Percentiles rank a stretch among this genome's conserved stretches.
These are phyloP conservation scores for Dentipellis fragilis DNA, from an alignment of 768 basidiomycete genomes.

Conservation along the genomic window DNA sequence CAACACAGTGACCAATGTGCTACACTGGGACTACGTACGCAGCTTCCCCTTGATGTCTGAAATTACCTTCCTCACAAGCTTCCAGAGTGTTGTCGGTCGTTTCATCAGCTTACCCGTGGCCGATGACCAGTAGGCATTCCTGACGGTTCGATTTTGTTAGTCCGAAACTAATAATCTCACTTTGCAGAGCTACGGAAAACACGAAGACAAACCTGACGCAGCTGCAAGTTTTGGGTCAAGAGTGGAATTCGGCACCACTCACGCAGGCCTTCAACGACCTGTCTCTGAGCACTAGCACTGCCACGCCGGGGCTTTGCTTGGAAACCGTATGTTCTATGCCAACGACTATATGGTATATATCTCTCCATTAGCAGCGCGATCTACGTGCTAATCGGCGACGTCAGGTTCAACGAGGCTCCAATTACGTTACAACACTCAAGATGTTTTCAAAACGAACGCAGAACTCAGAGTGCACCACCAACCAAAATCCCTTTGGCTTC, in stretches of 20 bases:
- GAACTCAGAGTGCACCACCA: slow-evolving; percentile 56
- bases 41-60: neutral
- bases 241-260: slow-evolving; percentile 39
- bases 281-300: slow-evolving; percentile 28
- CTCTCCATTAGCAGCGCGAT: neutral
- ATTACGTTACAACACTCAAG: slow-evolving; percentile 48
- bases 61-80: neutral
- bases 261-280: slow-evolving; percentile 29
- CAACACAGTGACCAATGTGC: slow-evolving; percentile 40
- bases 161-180: neutral
- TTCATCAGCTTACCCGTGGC: slow-evolving; percentile 52
- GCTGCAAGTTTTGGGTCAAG: slow-evolving; percentile 36
- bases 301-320: slow-evolving; percentile 41
- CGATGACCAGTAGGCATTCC: slow-evolving; percentile 22
- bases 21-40: slow-evolving; percentile 64
- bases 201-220: slow-evolving; percentile 47
- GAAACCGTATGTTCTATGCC: slow-evolving; percentile 54
- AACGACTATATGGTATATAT: slow-evolving; percentile 54
- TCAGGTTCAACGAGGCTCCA: slow-evolving; percentile 51
- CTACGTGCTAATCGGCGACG: neutral
- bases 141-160: neutral
- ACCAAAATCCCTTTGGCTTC: slow-evolving; percentile 57
- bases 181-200: slow-evolving; percentile 35
- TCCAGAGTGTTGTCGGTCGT: slow-evolving; percentile 47
- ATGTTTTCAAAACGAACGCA: slow-evolving; percentile 50